Conservation (phyloP, 192 early-diverging fungal genomes). For the Gigaspora rosea region DNA sequence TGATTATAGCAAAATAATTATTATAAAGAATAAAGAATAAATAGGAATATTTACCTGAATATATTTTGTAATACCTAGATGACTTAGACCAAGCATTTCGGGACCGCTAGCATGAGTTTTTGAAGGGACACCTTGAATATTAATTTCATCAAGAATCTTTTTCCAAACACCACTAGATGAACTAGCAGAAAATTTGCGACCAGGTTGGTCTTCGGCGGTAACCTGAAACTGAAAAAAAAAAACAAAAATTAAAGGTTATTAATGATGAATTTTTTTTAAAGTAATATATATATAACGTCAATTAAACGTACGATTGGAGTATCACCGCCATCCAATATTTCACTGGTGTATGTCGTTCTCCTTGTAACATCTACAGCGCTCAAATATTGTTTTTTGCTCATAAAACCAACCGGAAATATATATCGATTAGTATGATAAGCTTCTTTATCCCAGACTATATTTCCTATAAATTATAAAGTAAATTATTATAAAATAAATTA, state of each 20-base stretch:
- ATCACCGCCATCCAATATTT: slow-evolving; percentile 69
- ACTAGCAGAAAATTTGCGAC: slow-evolving; percentile 54
- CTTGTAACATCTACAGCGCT: slow-evolving; percentile 55
- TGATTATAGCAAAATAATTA: background rate
- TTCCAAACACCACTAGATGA: slow-evolving; percentile 76
- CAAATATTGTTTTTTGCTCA: slow-evolving; percentile 61
- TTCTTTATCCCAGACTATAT: slow-evolving; percentile 58
- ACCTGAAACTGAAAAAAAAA: slow-evolving; percentile 57
- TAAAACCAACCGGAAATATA: slow-evolving; percentile 70
- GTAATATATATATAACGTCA: background rate
- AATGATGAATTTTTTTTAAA: background rate
- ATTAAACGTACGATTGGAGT: slow-evolving; percentile 47
- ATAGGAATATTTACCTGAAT: slow-evolving; percentile 60
- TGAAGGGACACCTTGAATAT: slow-evolving; percentile 59
- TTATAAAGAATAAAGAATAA: background rate
- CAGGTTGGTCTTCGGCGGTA: slow-evolving; percentile 66
- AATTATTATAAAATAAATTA: too few relatives aligned
- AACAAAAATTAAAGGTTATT: background rate
- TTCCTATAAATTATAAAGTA: slow-evolving; percentile 32
- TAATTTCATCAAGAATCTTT: slow-evolving; percentile 60
- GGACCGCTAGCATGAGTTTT: slow-evolving; percentile 75
- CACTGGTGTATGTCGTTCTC: slow-evolving; percentile 61
- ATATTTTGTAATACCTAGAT: slow-evolving; percentile 70
- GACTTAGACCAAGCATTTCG: slow-evolving; percentile 67
- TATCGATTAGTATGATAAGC: slow-evolving; percentile 70